phyloP scores from a whole-genome alignment of 2,329 filamentous ascomycete species.

The Botrytis aclada region DNA sequence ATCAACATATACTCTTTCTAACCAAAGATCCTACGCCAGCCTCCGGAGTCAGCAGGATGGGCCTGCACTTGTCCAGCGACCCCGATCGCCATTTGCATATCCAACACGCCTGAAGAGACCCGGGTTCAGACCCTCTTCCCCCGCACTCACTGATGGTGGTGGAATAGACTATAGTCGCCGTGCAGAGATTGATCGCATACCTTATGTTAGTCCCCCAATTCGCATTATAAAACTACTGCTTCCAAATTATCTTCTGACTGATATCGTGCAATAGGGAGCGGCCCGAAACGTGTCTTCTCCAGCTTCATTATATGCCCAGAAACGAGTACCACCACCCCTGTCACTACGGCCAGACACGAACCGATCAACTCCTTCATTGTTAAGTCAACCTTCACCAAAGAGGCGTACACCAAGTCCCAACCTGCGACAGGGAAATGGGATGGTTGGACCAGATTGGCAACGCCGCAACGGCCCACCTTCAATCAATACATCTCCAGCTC shows the following conservation, averaged over 20 bases:
- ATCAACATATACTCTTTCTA: constrained; percentile 41
- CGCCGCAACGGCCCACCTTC: constrained; percentile 27
- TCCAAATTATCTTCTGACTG: not conserved
- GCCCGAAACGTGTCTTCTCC: constrained; percentile 33
- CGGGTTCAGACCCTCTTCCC: constrained; percentile 41
- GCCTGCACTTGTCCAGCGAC: constrained; percentile 44
- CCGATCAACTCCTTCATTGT: constrained; percentile 33
- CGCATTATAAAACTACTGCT: no score
- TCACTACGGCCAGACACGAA: constrained; percentile 33
- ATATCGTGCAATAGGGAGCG: constrained; percentile 25
- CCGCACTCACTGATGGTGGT: constrained; percentile 38
- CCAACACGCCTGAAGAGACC: constrained; percentile 55
- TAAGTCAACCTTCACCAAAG: constrained; percentile 32
- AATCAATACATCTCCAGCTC: constrained; percentile 35
- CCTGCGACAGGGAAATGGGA: constrained; percentile 24
- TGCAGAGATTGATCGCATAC: constrained; percentile 36
- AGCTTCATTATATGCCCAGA: constrained; percentile 35
- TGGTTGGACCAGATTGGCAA: constrained; percentile 27
- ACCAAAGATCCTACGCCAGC: constrained; percentile 48
- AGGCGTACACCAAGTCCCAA: constrained; percentile 32
- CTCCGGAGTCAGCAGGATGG: constrained; percentile 48
- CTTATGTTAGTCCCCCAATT: constrained; percentile 30
- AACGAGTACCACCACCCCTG: constrained; percentile 30
- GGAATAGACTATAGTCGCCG: constrained; percentile 36
- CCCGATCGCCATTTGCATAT: constrained; percentile 58